Evolutionary conservation across 1,284 basidiomycete genomes (phyloP).

Genomic region (Inonotus obliquus): DNA sequence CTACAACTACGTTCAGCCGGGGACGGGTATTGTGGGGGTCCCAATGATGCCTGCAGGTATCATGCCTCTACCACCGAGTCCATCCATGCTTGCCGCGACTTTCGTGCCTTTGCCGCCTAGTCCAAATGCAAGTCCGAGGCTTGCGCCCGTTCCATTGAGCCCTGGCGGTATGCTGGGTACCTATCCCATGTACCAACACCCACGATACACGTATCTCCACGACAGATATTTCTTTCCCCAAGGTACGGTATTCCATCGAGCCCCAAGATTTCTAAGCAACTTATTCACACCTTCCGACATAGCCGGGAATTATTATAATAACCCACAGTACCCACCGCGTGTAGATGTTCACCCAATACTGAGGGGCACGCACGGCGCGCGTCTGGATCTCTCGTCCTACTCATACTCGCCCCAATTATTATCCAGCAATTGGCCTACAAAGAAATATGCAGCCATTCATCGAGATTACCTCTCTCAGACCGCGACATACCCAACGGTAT

Average conservation of each 20-base stretch:
- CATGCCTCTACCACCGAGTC: constrained; percentile 19
- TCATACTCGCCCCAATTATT: not conserved
- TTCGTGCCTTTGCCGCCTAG: constrained; percentile 18
- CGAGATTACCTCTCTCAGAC: constrained; percentile 10
- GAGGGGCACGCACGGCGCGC: not conserved
- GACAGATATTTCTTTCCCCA: constrained; percentile 14
- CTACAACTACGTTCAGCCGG: constrained; percentile 17
- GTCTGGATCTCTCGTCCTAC: constrained; percentile 10
- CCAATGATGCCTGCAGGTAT: constrained; percentile 15
- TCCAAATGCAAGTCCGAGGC: constrained; percentile 12
- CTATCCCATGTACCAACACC: constrained; percentile 7
- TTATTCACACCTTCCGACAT: not conserved
- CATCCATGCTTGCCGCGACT: constrained; percentile 12
- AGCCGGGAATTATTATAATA: constrained; percentile 7
- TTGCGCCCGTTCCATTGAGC: constrained; percentile 5
- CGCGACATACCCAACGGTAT: constrained; percentile 1
- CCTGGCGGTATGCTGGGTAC: constrained; percentile 6
- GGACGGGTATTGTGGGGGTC: constrained; percentile 10
- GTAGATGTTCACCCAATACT: constrained; percentile 9
- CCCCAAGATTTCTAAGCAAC: not conserved
- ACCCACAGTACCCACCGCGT: constrained; percentile 1
- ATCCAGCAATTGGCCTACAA: not conserved
- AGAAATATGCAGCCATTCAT: constrained; percentile 4
- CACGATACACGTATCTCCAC: not conserved
- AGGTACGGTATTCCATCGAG: not conserved